Conservation (phyloP, 2,329 filamentous ascomycete species). For the Penicillium hordei region DNA sequence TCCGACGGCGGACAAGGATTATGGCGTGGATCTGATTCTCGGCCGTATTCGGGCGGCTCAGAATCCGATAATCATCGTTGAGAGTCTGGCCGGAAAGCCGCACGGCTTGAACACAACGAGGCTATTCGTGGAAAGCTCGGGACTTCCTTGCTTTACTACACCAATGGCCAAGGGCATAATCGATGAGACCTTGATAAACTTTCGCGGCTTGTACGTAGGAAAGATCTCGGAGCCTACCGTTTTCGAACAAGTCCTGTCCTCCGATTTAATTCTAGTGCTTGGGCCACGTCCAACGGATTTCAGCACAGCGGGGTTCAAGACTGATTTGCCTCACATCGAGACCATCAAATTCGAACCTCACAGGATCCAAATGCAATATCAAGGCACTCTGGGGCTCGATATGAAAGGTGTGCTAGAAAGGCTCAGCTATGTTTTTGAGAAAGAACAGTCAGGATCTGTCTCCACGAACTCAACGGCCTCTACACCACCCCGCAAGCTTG, state of each 20-base stretch:
- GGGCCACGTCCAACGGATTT: constrained; percentile 38
- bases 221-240: constrained; percentile 59
- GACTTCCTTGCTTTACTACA: constrained; percentile 75
- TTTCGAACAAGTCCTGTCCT: constrained; percentile 27
- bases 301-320: constrained; percentile 67
- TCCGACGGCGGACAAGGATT: constrained; percentile 48
- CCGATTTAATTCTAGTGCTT: constrained; percentile 36
- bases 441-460: constrained; percentile 46
- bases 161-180: constrained; percentile 83
- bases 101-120: constrained; percentile 69
- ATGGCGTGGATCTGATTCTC: constrained; percentile 68
- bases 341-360: constrained; percentile 77
- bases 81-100: constrained; percentile 74
- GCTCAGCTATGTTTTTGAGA: constrained; percentile 59
- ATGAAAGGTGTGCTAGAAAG: constrained; percentile 76
- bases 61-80: constrained; percentile 72
- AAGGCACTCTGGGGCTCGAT: constrained; percentile 68
- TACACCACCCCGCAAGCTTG: constrained; percentile 21
- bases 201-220: constrained; percentile 77
- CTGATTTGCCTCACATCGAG: constrained; percentile 67
- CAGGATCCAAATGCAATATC: constrained; percentile 67
- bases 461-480: constrained; percentile 1
- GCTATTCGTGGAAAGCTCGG: constrained; percentile 66
- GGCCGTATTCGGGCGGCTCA: constrained; percentile 69
- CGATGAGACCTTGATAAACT: constrained; percentile 68